These are phyloP conservation scores for Aspergillus fructus DNA, from an alignment of 2,329 filamentous ascomycete genomes.

Conservation along the genomic window DNA sequence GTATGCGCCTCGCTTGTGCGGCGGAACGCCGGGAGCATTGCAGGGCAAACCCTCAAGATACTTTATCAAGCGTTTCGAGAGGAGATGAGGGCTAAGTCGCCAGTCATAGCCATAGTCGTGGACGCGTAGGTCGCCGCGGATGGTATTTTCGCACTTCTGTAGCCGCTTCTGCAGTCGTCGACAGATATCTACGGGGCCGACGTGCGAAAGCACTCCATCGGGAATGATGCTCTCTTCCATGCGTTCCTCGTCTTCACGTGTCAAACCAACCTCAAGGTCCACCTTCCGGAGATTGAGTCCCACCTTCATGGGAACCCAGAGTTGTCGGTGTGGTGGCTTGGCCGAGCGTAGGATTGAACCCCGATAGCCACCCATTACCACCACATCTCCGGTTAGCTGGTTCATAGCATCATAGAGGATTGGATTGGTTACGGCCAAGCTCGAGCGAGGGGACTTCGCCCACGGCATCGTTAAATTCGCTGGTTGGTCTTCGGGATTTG, in stretches of 20 bases:
- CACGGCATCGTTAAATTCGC: constrained; percentile 7
- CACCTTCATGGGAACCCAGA: constrained; percentile 93
- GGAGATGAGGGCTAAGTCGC: constrained; percentile 77
- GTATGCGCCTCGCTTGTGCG: constrained; percentile 65
- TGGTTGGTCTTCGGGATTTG: background rate
- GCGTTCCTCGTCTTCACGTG: constrained; percentile 75
- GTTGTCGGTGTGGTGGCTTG: constrained; percentile 75
- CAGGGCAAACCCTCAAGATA: constrained; percentile 74
- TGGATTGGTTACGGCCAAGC: constrained; percentile 32
- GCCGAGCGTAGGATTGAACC: constrained; percentile 86
- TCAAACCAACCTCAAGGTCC: constrained; percentile 81
- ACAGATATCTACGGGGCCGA: constrained; percentile 88
- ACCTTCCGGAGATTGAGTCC: constrained; percentile 89
- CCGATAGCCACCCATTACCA: constrained; percentile 85
- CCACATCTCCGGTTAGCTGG: constrained; percentile 75
- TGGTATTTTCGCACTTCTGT: constrained; percentile 70
- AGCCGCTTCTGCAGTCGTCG: constrained; percentile 77
- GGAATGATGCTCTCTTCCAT: constrained; percentile 83
- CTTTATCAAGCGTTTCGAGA: constrained; percentile 68
- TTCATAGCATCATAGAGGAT: constrained; percentile 63
- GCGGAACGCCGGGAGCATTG: constrained; percentile 60
- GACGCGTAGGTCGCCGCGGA: constrained; percentile 69
- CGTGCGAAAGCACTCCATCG: constrained; percentile 84
- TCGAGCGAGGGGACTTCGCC: constrained; percentile 23
- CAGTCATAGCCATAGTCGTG: constrained; percentile 96